phyloP scores from a whole-genome alignment of 2,329 filamentous ascomycete genomes.

The Colletotrichum chlorophyti region DNA sequence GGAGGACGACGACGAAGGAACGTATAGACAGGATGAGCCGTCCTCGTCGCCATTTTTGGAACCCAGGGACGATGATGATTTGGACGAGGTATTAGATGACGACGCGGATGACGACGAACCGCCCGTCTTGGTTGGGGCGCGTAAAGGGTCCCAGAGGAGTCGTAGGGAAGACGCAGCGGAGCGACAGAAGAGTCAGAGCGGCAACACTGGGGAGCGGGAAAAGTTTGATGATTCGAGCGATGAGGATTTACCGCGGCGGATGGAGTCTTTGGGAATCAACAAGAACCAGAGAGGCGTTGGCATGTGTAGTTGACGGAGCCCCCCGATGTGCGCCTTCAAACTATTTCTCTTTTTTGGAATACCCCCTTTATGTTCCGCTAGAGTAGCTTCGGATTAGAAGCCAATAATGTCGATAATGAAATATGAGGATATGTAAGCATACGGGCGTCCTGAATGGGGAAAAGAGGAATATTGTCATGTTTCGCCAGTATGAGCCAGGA shows the following conservation, averaged over 20 bases:
- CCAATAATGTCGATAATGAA: too few relatives aligned
- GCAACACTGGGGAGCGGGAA: background rate
- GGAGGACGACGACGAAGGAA: constrained; percentile 17
- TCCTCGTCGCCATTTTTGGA: constrained; percentile 27
- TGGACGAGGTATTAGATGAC: constrained; percentile 38
- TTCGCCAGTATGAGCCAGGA: too few relatives aligned
- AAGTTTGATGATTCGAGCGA: constrained; percentile 19
- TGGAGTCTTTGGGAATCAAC: constrained; percentile 42
- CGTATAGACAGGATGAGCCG: constrained; percentile 17
- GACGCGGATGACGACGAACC: constrained; percentile 32
- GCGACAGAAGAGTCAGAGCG: constrained; percentile 1
- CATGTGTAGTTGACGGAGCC: constrained; percentile 31
- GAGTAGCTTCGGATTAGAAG: too few relatives aligned
- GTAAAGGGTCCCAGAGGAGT: background rate
- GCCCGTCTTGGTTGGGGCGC: constrained; percentile 16
- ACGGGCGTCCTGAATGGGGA: too few relatives aligned
- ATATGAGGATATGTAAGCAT: too few relatives aligned
- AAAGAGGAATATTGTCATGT: too few relatives aligned
- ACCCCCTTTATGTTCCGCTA: constrained; percentile 21
- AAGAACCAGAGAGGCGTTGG: constrained; percentile 32
- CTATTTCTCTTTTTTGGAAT: constrained; percentile 5
- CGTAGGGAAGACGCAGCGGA: background rate
- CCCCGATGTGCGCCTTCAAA: background rate
- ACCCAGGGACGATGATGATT: constrained; percentile 34
- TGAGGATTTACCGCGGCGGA: constrained; percentile 34